Conservation (phyloP, 352 stramenopile genomes). For the Detonula confervacea region DNA sequence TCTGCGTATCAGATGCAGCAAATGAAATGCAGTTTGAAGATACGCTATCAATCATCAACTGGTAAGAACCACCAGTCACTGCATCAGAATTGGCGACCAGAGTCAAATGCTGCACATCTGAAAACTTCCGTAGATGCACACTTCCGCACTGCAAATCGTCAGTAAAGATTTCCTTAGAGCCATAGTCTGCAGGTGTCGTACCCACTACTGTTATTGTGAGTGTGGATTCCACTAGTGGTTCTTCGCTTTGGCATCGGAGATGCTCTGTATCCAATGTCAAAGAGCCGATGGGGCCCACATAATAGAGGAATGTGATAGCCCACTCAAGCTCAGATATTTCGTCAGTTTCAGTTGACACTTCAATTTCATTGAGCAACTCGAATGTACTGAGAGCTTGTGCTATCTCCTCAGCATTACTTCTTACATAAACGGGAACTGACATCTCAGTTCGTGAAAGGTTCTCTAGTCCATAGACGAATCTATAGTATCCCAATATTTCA, state of each 20-base stretch:
- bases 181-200: constrained; percentile 53
- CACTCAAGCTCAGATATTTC: constrained; percentile 46
- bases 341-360: constrained; percentile 29
- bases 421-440: constrained; percentile 45
- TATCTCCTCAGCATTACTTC: constrained; percentile 40
- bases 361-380: constrained; percentile 38
- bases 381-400: constrained; percentile 46
- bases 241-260: constrained; percentile 60
- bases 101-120: constrained; percentile 51
- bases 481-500: constrained; percentile 49
- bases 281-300: constrained; percentile 44
- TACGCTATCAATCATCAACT: constrained; percentile 63
- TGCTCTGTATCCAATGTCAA: constrained; percentile 50
- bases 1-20: constrained; percentile 79
- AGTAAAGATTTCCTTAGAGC: constrained; percentile 49
- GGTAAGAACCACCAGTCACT: constrained; percentile 74
- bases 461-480: constrained; percentile 47
- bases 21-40: constrained; percentile 83
- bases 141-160: constrained; percentile 52
- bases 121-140: constrained; percentile 58
- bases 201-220: constrained; percentile 30
- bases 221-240: constrained; percentile 37
- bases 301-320: constrained; percentile 52
- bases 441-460: constrained; percentile 19
- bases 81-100: constrained; percentile 35